Evolutionary conservation across 225 moss, liverwort and hornwort genomes (phyloP), one percentile per base, ranked within the genome.

Genomic region (Bryum argenteum): DNA sequence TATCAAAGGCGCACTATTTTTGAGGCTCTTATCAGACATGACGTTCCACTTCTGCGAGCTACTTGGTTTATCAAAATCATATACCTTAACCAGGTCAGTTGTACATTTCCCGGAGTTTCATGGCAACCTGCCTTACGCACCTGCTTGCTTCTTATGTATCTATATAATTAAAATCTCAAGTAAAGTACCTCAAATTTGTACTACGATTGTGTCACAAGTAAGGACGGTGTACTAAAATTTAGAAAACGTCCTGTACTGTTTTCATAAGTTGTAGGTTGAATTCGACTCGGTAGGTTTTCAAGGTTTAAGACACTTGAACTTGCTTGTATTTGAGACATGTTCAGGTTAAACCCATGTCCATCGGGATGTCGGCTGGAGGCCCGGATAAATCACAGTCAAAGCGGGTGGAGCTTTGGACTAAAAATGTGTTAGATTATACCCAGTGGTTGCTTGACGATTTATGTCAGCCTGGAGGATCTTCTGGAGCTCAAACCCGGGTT

Each of bases 41-140:
- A 92, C 22, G 90, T 98, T 44, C 98, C 98, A 14, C 52, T 91
- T 71, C 78, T 98, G 55, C 92, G 98, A 64, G 89, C 98, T 52
- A 94, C 94, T 57, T 98, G 98, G 98, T 98, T 94, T 41, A 81
- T 98, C 79, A 98, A 94, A 83, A 89, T 98, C 70, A 80, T 89
- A 72, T 94, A 92, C 80, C 94, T 98, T 72, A 94, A 94, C 69
- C 92, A 88, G 80, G 90, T 90, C 53, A 77, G 84, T 68, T 42
- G 22, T 65, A 53, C 21, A 10, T 55, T 23, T 51, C 52, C 52
- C 53, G 52, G 12, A 48, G 26, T 65, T 58, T 15, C 19, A 18
- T 73, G 19, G 54, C 42, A 56, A 41, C 54, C 59, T 68, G 54
- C 61, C 58, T 58, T 21, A 26, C 20, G 38, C 50, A 21, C n/a